Percentiles rank a stretch among this genome's conserved stretches.
phyloP scores from a whole-genome alignment of 805 yeast genomes.

The Priceomyces melissophilus region DNA sequence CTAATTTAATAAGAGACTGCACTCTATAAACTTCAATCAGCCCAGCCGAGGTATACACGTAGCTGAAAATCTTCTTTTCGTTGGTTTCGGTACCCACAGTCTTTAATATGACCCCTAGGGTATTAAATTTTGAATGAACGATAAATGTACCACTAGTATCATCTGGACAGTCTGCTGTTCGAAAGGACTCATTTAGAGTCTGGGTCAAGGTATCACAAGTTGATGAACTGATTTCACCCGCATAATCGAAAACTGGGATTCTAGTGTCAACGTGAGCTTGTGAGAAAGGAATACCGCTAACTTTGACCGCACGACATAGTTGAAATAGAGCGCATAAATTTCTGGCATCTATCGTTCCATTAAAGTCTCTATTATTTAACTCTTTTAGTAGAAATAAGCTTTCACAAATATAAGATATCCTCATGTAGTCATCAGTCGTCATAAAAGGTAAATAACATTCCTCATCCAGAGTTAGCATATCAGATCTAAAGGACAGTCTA shows the following conservation, averaged over 20 bases:
- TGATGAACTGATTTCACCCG: too few species aligned
- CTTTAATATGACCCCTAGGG: conserved; percentile 4
- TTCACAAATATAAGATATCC: neutral
- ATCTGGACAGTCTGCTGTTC: neutral
- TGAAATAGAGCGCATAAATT: too few species aligned
- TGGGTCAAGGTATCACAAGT: too few species aligned
- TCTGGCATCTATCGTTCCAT: too few species aligned
- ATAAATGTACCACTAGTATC: conserved; percentile 3
- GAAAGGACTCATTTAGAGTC: too few species aligned
- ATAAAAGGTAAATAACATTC: neutral
- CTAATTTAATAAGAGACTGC: conserved; percentile 6
- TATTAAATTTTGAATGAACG: conserved; percentile 5
- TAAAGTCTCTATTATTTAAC: too few species aligned
- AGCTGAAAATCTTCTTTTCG: conserved; percentile 5
- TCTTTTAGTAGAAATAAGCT: neutral
- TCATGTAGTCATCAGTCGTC: neutral
- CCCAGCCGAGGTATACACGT: conserved; percentile 13
- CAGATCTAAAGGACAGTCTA: neutral
- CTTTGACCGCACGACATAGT: too few species aligned
- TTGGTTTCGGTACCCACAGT: neutral
- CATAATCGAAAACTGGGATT: too few species aligned
- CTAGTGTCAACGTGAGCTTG: too few species aligned
- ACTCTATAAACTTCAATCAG: conserved; percentile 12
- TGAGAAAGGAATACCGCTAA: too few species aligned
- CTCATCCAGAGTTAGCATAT: neutral